Base-by-base conservation (phyloP, 2,329 filamentous ascomycete species). In the Emericellopsis atlantica region DNA sequence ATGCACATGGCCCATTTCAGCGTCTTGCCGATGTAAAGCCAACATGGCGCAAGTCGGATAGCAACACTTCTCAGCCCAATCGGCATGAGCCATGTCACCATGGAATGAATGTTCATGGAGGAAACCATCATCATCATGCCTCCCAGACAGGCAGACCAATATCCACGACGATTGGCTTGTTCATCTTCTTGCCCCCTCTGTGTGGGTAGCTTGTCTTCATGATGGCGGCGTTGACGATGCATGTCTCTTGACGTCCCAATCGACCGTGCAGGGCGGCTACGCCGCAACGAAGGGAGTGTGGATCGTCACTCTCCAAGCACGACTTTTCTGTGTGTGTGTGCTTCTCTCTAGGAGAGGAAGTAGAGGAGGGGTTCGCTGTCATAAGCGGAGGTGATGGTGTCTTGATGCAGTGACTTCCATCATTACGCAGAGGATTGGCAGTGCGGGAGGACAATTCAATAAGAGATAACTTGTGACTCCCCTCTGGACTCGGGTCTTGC, bases 131-230 rank as follows among this genome's bases (percentile, higher is more conserved):
- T 44, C 44, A 21, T 32, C 41, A 45, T 21, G 54, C 46, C 23
- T 48, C 45, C 54, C 55, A 60, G 6, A 79, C 64, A 0, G 81
- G 80, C 45, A 92, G 62, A 48, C 88, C 77, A 24, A 93, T 53
- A 54, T 94, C 85, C 11, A 94, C 78, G n/a, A 93, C 80, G 48
- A 93, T 81, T 16, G 86, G 81, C 54, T 88, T 84, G 58, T 89
- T 79, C 59, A 84, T 78, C 45, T 60, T 68, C 56, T 79, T 84
- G 14, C 76, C 76, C 2, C 66, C 70, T 1, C 50, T 51, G 46
- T 82, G 77, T 39, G 80, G 80, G 60, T 76, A 80, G 45, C 73
- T 79, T 18, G 69, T 78, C 35, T 76, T 77, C 68, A 83, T 73
- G 46, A 89, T 79, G 16, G 85, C 79, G 23, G 84, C 84, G 60